phyloP scores from a whole-genome alignment of 805 yeast species.

The Nakazawaea molendinolei region DNA sequence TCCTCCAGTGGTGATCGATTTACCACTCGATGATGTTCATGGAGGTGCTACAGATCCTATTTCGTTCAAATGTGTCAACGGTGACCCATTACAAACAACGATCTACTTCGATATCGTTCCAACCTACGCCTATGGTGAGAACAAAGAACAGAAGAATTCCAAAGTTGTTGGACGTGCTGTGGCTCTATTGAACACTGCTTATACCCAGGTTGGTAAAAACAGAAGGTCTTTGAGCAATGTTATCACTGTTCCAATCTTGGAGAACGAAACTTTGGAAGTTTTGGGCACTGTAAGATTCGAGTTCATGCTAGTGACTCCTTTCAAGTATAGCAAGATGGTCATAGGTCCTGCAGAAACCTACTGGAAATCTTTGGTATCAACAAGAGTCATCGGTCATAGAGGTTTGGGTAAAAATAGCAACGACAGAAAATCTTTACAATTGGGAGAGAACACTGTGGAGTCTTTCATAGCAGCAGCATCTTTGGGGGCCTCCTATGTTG shows the following conservation, averaged over 20 bases:
- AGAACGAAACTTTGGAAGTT: constrained; percentile 60
- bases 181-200: constrained; percentile 55
- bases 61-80: constrained; percentile 52
- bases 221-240: constrained; percentile 60
- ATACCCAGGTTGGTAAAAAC: constrained; percentile 61
- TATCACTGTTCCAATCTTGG: constrained; percentile 71
- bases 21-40: constrained; percentile 77
- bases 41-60: constrained; percentile 69
- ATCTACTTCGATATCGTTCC: constrained; percentile 85
- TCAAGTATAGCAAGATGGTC: constrained; percentile 61
- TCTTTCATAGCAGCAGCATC: constrained; percentile 95
- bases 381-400: constrained; percentile 93
- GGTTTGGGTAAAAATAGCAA: constrained; percentile 86
- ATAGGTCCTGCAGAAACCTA: constrained; percentile 69
- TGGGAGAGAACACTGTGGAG: constrained; percentile 94
- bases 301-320: constrained; percentile 63
- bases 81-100: constrained; percentile 44
- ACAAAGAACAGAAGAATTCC: constrained; percentile 13
- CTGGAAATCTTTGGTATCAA: constrained; percentile 85
- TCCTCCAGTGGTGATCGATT: constrained; percentile 60
- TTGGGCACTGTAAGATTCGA: constrained; percentile 78
- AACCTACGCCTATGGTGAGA: constrained; percentile 55
- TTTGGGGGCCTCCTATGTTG: constrained; percentile 92
- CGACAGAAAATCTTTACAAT: constrained; percentile 69
- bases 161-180: constrained; percentile 78